phyloP scores from a whole-genome alignment of 805 yeast species.

The Myxozyma geophila region DNA sequence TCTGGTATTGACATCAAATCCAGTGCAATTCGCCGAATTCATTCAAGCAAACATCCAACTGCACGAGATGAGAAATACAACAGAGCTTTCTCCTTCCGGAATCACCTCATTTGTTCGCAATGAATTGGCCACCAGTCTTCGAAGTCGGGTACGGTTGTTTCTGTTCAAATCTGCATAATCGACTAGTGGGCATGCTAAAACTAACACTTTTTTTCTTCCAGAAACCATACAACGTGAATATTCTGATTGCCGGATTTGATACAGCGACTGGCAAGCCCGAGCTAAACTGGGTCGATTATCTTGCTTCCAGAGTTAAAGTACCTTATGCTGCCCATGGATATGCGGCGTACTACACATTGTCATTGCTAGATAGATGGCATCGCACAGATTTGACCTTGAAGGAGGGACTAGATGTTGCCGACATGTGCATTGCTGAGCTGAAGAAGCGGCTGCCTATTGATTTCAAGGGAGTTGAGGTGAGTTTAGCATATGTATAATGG shows the following conservation, averaged over 20 bases:
- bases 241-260: conserved; percentile 86
- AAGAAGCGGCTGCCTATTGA: conserved; percentile 88
- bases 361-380: conserved; percentile 89
- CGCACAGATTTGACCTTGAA: conserved; percentile 71
- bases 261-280: conserved; percentile 60
- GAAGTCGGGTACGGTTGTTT: conserved; percentile 61
- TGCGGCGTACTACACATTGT: conserved; percentile 93
- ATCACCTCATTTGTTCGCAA: conserved; percentile 87
- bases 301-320: conserved; percentile 86
- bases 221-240: conserved; percentile 93
- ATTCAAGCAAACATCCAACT: conserved; percentile 91
- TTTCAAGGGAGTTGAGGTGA: conserved; percentile 76
- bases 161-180: not conserved
- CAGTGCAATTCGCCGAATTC: conserved; percentile 78
- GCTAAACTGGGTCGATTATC: conserved; percentile 87
- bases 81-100: conserved; percentile 81
- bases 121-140: conserved; percentile 81
- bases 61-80: conserved; percentile 80
- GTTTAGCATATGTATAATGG: conserved; percentile 16
- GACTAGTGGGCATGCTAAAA: not conserved
- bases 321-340: conserved; percentile 99
- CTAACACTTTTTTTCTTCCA: conserved; percentile 13
- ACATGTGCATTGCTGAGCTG: conserved; percentile 76
- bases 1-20: not conserved
- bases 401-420: conserved; percentile 77